Percentiles rank a stretch among this genome's conserved stretches.
Conservation (phyloP, 306 rosid species). For the Rosa chinensis region DNA sequence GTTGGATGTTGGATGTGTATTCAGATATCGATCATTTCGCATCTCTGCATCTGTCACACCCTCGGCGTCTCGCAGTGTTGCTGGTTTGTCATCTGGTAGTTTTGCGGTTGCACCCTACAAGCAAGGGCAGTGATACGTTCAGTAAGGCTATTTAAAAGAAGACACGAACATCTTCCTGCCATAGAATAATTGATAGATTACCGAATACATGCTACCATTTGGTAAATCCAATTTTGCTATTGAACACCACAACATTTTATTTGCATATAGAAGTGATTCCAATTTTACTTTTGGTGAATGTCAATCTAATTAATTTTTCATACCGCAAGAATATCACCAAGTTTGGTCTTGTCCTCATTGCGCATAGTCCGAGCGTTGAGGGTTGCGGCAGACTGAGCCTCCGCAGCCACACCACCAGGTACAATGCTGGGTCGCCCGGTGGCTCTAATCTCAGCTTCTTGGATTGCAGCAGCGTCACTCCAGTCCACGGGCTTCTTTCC, state of each 20-base stretch:
- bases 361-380: slow-evolving; percentile 45
- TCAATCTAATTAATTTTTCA: too few relatives aligned
- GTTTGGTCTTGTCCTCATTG: slow-evolving; percentile 54
- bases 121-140: not conserved
- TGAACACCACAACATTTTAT: too few relatives aligned
- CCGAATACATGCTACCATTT: too few relatives aligned
- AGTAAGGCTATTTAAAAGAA: not conserved
- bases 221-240: too few relatives aligned
- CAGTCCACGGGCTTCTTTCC: slow-evolving; percentile 53
- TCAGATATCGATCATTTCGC: slow-evolving; percentile 60
- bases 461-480: slow-evolving; percentile 70
- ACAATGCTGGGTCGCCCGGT: slow-evolving; percentile 50
- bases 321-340: slow-evolving; percentile 48
- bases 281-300: too few relatives aligned
- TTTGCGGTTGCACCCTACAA: slow-evolving; percentile 50
- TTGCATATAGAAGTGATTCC: too few relatives aligned
- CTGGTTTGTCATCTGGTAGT: slow-evolving; percentile 51
- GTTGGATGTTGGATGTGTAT: slow-evolving; percentile 52
- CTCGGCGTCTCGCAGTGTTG: slow-evolving; percentile 52
- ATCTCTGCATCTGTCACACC: slow-evolving; percentile 66
- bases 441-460: slow-evolving; percentile 71
- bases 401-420: slow-evolving; percentile 65
- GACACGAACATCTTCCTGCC: not conserved
- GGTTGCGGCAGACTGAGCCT: slow-evolving; percentile 70
- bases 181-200: not conserved